Evolutionary conservation across 106 monocot genomes (phyloP).

Genomic region (Dendrobium nobile): DNA sequence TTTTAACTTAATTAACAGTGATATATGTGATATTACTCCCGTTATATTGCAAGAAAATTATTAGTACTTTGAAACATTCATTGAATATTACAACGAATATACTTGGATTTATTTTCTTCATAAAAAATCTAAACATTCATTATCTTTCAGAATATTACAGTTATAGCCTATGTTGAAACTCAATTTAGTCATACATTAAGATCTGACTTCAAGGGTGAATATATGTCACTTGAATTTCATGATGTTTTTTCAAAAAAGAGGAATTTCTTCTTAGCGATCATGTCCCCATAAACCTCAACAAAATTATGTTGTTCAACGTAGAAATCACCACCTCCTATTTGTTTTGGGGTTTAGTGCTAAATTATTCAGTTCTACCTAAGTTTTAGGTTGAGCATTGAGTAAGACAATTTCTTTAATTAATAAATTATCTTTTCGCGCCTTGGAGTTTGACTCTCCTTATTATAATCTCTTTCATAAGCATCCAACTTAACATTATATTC

Average conservation of each 20-base stretch:
- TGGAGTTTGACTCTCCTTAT: conserved; percentile 10
- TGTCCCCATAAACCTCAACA: conserved; percentile 7
- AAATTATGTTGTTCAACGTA: neutral
- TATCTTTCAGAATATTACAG: neutral
- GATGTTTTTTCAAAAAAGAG: neutral
- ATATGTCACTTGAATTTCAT: conserved; percentile 8
- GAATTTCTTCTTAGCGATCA: conserved; percentile 10
- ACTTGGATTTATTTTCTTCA: conserved; percentile 19
- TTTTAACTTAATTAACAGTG: neutral
- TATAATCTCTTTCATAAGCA: neutral
- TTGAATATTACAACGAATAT: conserved; percentile 9
- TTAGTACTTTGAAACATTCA: conserved; percentile 13
- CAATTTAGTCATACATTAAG: neutral
- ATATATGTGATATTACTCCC: neutral
- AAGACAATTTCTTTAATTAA: conserved; percentile 11
- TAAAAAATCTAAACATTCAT: conserved; percentile 7
- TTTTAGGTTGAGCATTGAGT: neutral
- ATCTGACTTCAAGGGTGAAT: conserved; percentile 5
- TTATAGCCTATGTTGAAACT: conserved; percentile 4
- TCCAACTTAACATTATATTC: neutral
- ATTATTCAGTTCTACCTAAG: neutral
- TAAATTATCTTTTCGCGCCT: neutral
- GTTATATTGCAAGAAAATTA: conserved; percentile 1
- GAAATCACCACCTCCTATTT: conserved; percentile 4
- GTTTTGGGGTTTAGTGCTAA: neutral